Conservation (phyloP, 2,329 filamentous ascomycete genomes). For the Colletotrichum melonis region DNA sequence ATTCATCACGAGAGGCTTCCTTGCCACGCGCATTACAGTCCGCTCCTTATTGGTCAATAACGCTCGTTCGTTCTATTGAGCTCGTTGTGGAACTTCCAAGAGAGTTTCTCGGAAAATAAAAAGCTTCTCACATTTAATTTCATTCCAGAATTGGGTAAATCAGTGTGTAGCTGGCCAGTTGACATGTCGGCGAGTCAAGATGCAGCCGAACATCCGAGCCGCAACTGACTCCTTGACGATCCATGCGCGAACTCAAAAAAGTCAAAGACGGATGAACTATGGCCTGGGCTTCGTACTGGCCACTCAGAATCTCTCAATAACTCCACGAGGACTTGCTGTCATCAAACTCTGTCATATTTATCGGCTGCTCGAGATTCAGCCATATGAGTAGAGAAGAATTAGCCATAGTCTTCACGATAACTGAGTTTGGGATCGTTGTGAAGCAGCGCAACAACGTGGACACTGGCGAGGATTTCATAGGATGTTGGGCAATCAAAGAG, state of each 20-base stretch:
- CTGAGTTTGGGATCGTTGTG: background rate
- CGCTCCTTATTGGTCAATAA: background rate
- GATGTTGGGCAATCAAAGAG: background rate
- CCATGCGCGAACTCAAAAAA: background rate
- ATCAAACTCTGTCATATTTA: background rate
- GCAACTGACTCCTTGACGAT: background rate
- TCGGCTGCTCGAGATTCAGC: background rate
- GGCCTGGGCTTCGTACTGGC: background rate
- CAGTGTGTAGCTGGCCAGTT: background rate
- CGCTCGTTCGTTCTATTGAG: background rate
- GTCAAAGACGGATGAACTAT: background rate
- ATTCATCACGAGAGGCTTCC: too few species aligned
- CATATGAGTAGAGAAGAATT: background rate
- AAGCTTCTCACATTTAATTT: background rate
- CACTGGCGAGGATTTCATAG: background rate
- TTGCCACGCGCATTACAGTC: background rate
- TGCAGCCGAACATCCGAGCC: background rate
- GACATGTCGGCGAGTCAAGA: background rate
- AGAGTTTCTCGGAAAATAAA: background rate
- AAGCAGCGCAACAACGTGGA: background rate
- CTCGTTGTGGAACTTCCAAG: background rate
- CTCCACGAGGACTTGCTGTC: background rate
- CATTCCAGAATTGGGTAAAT: background rate
- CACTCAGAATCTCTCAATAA: background rate
- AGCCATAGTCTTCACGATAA: background rate